A percentile compares a stretch with the other conserved stretches of the same genome.
Conservation (phyloP, 2,329 filamentous ascomycete genomes). For the Didymella keratinophila region DNA sequence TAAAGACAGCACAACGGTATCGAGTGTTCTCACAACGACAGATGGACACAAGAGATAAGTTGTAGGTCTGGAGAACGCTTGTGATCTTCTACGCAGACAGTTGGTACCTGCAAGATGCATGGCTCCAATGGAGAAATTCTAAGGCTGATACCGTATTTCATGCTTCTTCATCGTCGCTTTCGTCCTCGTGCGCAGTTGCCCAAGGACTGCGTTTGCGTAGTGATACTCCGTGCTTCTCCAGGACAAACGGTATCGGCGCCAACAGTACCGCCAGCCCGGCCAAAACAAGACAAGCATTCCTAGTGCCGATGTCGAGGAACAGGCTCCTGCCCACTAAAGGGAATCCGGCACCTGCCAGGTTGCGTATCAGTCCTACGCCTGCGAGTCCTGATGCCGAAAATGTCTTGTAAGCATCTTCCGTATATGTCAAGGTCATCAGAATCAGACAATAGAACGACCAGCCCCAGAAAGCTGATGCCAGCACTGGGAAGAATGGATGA, state of each 20-base stretch:
- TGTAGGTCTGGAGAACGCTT: neutral
- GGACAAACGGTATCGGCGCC: constrained; percentile 46
- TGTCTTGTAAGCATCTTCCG: constrained; percentile 58
- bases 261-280: constrained; percentile 39
- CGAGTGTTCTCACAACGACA: constrained; percentile 6
- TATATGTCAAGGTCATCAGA: constrained; percentile 59
- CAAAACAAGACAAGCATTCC: constrained; percentile 42
- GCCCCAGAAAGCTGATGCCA: constrained; percentile 60
- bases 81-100: no score
- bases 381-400: constrained; percentile 55
- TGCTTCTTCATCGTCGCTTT: constrained; percentile 31
- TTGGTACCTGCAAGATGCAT: neutral
- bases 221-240: constrained; percentile 45
- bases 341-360: constrained; percentile 48
- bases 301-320: constrained; percentile 42
- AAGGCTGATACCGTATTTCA: neutral
- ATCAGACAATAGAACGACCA: constrained; percentile 61
- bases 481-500: constrained; percentile 56
- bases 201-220: constrained; percentile 51
- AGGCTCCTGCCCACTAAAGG: constrained; percentile 43
- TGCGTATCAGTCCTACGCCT: constrained; percentile 51
- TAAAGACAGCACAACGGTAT: constrained; percentile 6
- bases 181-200: constrained; percentile 50
- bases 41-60: constrained; percentile 14
- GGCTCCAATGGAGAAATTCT: neutral